These are phyloP conservation scores for Lactifluus piperatus DNA, from an alignment of 768 basidiomycete species.

Conservation along the genomic window DNA sequence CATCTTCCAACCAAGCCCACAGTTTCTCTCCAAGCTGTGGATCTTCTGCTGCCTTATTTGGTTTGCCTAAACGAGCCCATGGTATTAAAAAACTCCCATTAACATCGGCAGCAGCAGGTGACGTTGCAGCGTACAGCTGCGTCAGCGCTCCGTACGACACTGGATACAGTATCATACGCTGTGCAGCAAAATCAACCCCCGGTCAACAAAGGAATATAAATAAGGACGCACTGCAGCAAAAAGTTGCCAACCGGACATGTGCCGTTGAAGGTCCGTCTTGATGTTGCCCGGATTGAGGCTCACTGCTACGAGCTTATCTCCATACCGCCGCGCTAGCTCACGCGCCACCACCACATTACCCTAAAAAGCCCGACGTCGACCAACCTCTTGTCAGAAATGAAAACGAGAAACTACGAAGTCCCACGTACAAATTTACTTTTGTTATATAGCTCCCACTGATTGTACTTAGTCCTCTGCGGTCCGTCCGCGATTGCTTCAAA, in stretches of 20 bases:
- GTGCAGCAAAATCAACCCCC: neutral
- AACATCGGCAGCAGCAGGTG: slow-evolving; percentile 30
- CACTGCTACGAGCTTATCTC: slow-evolving; percentile 37
- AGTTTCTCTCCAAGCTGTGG: slow-evolving; percentile 23
- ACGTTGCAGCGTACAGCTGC: slow-evolving; percentile 36
- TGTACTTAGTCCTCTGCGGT: slow-evolving; percentile 19
- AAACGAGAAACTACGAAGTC: too few relatives aligned
- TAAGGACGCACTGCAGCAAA: neutral
- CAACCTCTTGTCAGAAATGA: neutral
- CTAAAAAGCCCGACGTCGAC: neutral
- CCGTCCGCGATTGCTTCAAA: slow-evolving; percentile 32
- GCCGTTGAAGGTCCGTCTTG: slow-evolving; percentile 1
- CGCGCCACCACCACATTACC: slow-evolving; percentile 37
- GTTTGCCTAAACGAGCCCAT: slow-evolving; percentile 22
- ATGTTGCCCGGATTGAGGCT: slow-evolving; percentile 34
- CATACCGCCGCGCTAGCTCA: slow-evolving; percentile 41
- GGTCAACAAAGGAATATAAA: too few relatives aligned
- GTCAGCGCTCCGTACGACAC: slow-evolving; percentile 32
- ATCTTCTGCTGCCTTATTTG: slow-evolving; percentile 20
- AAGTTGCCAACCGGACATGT: neutral
- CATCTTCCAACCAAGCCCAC: slow-evolving; percentile 28
- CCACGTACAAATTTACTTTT: slow-evolving; percentile 40
- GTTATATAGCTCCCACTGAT: slow-evolving; percentile 18
- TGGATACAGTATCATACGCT: neutral
- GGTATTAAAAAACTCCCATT: slow-evolving; percentile 32